Evolutionary conservation across 805 yeast species (phyloP).

Genomic region (Kodamaea kakaduensis): DNA sequence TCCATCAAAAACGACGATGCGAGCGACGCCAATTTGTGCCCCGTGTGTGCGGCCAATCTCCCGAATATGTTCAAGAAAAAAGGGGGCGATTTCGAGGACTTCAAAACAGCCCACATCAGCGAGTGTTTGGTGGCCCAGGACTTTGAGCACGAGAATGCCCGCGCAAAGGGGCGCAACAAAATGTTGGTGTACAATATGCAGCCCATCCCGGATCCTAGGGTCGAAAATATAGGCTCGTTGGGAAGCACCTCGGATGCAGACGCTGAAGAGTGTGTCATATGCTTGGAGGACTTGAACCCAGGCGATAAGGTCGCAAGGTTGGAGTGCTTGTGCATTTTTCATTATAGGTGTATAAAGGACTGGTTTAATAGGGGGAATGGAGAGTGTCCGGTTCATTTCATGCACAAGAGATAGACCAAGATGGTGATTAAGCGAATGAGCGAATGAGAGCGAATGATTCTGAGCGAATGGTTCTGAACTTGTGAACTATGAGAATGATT

Average conservation of each 20-base stretch:
- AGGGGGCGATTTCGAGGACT: slow-evolving; percentile 30
- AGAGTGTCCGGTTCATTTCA: slow-evolving; percentile 77
- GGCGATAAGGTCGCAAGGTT: slow-evolving; percentile 89
- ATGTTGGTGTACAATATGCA: slow-evolving; percentile 76
- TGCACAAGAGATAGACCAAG: slow-evolving; percentile 27
- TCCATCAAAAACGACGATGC: slow-evolving; percentile 16
- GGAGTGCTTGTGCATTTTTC: slow-evolving; percentile 93
- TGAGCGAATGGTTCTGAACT: too few species aligned
- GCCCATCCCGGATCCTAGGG: slow-evolving; percentile 41
- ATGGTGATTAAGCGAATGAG: too few species aligned
- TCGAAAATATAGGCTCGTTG: slow-evolving; percentile 22
- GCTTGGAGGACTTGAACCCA: slow-evolving; percentile 81
- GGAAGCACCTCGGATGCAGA: slow-evolving; percentile 24
- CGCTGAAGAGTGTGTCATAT: slow-evolving; percentile 82
- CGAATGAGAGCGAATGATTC: too few species aligned
- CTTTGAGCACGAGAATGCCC: slow-evolving; percentile 50
- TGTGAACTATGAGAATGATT: too few species aligned
- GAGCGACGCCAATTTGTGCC: slow-evolving; percentile 37
- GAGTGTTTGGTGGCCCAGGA: slow-evolving; percentile 68
- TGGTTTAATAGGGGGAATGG: slow-evolving; percentile 91
- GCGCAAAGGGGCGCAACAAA: slow-evolving; percentile 57
- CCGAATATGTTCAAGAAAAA: slow-evolving; percentile 18
- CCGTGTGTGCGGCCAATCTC: slow-evolving; percentile 36
- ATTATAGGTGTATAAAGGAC: slow-evolving; percentile 80
- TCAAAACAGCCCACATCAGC: slow-evolving; percentile 63